These are phyloP conservation scores for Xylaria polymorpha DNA, from an alignment of 2,329 filamentous ascomycete genomes.

Conservation along the genomic window DNA sequence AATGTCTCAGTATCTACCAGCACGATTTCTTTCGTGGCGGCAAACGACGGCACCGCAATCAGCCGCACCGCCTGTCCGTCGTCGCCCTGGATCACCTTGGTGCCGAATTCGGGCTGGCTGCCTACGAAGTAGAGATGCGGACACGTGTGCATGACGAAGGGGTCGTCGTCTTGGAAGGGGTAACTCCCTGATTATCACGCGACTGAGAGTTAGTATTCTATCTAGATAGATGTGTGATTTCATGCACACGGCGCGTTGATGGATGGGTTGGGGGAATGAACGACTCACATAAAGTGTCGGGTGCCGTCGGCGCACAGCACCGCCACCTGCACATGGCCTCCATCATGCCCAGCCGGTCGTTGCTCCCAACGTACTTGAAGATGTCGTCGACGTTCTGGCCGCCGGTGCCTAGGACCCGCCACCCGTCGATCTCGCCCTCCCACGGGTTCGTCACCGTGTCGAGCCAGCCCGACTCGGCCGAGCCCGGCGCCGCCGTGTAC, in stretches of 20 bases:
- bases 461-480: constrained; percentile 75
- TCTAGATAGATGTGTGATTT: not conserved
- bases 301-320: constrained; percentile 90
- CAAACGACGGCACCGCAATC: constrained; percentile 86
- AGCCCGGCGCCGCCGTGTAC: constrained; percentile 67
- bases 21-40: constrained; percentile 80
- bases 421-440: constrained; percentile 90
- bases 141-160: constrained; percentile 85
- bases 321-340: constrained; percentile 95
- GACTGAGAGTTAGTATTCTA: constrained; percentile 12
- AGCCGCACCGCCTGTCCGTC: constrained; percentile 79
- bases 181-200: constrained; percentile 79
- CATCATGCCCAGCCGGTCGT: constrained; percentile 87
- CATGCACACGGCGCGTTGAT: no score
- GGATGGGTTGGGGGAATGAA: no score
- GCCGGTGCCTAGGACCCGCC: constrained; percentile 85
- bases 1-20: constrained; percentile 88
- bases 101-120: constrained; percentile 83
- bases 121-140: constrained; percentile 94
- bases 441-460: constrained; percentile 93
- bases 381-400: constrained; percentile 96
- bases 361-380: constrained; percentile 86
- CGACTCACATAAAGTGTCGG: constrained; percentile 88
- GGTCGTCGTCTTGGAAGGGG: constrained; percentile 93
- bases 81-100: constrained; percentile 73